Base-by-base conservation (phyloP, 805 yeast genomes). In the Ogataea nonfermentans region DNA sequence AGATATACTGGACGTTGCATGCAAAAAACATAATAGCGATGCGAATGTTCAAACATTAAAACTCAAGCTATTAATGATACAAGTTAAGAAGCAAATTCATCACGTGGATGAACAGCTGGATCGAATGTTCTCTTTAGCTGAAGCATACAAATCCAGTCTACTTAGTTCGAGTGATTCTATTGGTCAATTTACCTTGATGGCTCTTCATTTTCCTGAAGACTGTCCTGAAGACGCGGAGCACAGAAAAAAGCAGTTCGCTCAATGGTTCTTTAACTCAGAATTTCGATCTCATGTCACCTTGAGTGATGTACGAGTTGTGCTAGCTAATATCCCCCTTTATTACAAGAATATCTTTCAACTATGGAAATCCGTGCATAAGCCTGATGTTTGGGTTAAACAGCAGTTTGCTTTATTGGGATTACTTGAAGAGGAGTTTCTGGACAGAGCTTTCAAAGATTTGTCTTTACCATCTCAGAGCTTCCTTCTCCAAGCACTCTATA, bases 361-460 rank as follows among this genome's bases (percentile, higher is more conserved):
- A 13, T 40, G 39, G 39, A 29, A 20, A 3, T n/a, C 13, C 7
- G 9, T 22, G 7, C 14, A 26, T 16, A 20, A n/a, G 4, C 24
- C 24, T 4, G 35, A 39, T 22, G 11, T 24, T 7, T 32, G 30
- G 35, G 23, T 35, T 13, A 22, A 14, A 5, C 27, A 28, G 14
- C 43, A 25, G 11, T 34, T 40, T 19, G 33, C 38, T 12, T 14
- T 13, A 7, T 35, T 23, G 12, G 39, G 39, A 7, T 17, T 34
- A 10, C 17, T 13, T 13, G 17, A 19, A n/a, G 16, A 24, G 8
- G 10, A 10, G 1, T 29, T 23, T 9, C 24, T 24, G 11, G 17
- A 24, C 8, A 16, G 16, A 8, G 10, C 27, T 9, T 40, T 40
- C 25, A 12, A n/a, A 7, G n/a, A 11, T 10, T 6, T 35, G 9